Evolutionary conservation across 1,284 basidiomycete genomes (phyloP), one percentile per base, ranked within the genome.

Genomic region (Meripilus lineatus): DNA sequence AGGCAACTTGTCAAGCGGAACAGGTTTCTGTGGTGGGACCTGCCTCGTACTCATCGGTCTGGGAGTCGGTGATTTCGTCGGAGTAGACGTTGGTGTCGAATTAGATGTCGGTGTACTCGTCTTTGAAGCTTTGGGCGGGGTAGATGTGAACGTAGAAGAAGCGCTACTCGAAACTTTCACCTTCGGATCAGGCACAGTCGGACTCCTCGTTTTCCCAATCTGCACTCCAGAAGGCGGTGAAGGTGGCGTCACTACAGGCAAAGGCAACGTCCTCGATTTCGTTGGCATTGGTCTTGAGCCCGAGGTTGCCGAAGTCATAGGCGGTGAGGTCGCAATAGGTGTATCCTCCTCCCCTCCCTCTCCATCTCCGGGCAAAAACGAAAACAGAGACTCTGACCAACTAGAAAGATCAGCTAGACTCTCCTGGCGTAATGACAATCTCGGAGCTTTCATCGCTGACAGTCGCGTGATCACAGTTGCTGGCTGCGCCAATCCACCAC

Each of bases 311-410:
- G 28, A 30, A 30, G 28, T 30, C 34, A n/a, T n/a, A n/a, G n/a
- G 8, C 14, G 17, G 34, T 36, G 34, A n/a, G 18, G 17, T n/a
- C 34, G 34, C 8, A 36, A 17, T 10, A n/a, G 14, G 11, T n/a
- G 20, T 10, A 10, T 40, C 26, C 24, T 40, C 15, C 26, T 40
- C 10, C n/a, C 28, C 28, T n/a, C n/a, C n/a, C 28, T 30, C n/a
- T 14, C 5, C 36, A 37, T 21, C 11, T 3, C 24, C 35, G 2
- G 61, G 61, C 22, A 63, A 56, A 8, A 57, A 57, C 3, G 61
- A 63, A 24, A 63, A 57, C 8, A 63, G 47, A 5, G 57, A 55
- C 42, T 60, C 61, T 4, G 59, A 55, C 59, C 61, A 63, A 21
- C 52, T 57, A 2, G 58, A 54, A 18, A 63, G 48, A 37, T 63